A percentile compares a stretch with the other conserved stretches of the same genome.
phyloP scores from a whole-genome alignment of 179 eudicot species.

The Silene coronaria region DNA sequence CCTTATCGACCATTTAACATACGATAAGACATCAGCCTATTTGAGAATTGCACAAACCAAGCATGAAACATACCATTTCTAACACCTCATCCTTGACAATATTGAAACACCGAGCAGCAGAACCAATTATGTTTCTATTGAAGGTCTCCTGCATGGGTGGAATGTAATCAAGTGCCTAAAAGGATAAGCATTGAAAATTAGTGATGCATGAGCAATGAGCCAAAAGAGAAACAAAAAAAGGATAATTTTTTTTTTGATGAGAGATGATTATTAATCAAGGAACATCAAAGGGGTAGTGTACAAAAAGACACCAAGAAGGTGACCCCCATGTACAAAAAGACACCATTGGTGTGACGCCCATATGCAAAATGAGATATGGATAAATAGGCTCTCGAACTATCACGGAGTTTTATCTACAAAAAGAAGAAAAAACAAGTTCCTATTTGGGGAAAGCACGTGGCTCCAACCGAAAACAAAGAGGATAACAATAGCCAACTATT shows the following conservation, averaged over 20 bases:
- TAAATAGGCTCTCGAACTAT: background rate
- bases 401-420: background rate
- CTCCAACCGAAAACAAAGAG: no score
- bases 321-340: no score
- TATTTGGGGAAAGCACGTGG: no score
- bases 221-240: background rate
- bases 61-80: conserved; percentile 48
- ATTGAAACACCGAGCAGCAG: conserved; percentile 38
- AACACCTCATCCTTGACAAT: conserved; percentile 34
- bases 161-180: conserved; percentile 46
- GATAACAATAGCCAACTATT: background rate
- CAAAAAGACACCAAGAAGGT: no score
- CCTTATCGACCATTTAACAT: background rate
- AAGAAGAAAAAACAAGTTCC: no score
- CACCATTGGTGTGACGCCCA: no score
- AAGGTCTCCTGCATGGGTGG: conserved; percentile 29
- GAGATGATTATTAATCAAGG: background rate
- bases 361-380: no score
- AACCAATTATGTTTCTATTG: conserved; percentile 27
- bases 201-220: conserved; percentile 10
- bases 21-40: background rate
- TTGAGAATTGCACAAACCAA: conserved; percentile 7
- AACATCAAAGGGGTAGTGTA: no score
- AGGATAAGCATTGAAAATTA: background rate
- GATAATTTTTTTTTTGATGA: no score